Conservation (phyloP, 73 alveolate genomes). For the Paramecium pentaurelia region DNA sequence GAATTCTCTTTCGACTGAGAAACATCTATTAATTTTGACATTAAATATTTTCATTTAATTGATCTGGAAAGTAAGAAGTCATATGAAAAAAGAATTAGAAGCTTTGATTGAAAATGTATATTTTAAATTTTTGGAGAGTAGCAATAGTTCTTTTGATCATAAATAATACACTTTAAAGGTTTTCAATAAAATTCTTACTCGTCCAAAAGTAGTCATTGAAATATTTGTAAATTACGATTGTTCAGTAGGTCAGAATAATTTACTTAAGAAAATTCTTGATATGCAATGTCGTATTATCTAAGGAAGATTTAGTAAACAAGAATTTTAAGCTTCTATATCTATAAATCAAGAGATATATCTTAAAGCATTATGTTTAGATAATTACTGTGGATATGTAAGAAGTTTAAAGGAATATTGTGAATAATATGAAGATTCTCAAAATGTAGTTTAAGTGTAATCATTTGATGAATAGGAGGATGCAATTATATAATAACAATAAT, state of each 20-base stretch:
- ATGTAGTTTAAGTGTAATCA: background rate
- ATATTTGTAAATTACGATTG: constrained; percentile 94
- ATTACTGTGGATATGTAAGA: constrained; percentile 53
- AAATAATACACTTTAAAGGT: constrained; percentile 85
- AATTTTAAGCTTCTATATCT: constrained; percentile 67
- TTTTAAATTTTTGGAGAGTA: constrained; percentile 87
- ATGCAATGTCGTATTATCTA: constrained; percentile 85
- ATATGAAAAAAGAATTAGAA: constrained; percentile 83
- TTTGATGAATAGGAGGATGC: background rate
- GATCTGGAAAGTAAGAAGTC: constrained; percentile 82
- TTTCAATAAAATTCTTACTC: constrained; percentile 77
- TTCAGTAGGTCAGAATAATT: constrained; percentile 46
- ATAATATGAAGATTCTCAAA: constrained; percentile 46
- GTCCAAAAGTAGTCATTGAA: constrained; percentile 82
- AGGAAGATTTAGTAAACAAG: constrained; percentile 68
- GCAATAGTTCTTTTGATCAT: constrained; percentile 83
- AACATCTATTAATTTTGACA: constrained; percentile 78
- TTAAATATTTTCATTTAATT: constrained; percentile 87
- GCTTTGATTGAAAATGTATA: constrained; percentile 88
- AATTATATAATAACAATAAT: background rate
- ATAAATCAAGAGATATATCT: constrained; percentile 17
- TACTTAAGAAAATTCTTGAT: constrained; percentile 77
- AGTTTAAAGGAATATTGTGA: constrained; percentile 54
- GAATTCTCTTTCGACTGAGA: constrained; percentile 85
- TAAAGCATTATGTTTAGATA: constrained; percentile 45